Conservation (phyloP, 148 eudicot genomes). For the Camellia lanceoleosa region DNA sequence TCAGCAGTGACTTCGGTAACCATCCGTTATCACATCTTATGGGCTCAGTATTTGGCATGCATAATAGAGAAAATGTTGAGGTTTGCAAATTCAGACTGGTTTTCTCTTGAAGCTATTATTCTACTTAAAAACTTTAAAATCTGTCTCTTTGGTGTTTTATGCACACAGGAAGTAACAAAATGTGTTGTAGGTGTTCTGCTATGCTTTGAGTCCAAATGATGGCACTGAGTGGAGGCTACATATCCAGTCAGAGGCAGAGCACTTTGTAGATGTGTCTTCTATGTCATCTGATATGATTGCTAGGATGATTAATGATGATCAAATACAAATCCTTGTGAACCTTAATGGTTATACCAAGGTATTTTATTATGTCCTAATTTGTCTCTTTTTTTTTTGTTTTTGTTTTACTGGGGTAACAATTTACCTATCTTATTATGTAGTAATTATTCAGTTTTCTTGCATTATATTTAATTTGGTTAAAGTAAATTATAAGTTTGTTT, state of each 20-base stretch:
- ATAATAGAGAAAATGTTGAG: conserved; percentile 76
- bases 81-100: conserved; percentile 31
- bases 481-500: background rate
- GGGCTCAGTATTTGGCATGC: conserved; percentile 99
- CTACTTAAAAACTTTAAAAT: background rate
- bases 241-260: conserved; percentile 86
- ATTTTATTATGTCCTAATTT: background rate
- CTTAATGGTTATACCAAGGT: conserved; percentile 99
- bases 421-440: background rate
- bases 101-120: background rate
- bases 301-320: conserved; percentile 76
- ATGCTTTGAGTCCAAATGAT: conserved; percentile 91
- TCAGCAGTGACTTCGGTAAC: conserved; percentile 98
- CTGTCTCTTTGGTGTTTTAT: background rate
- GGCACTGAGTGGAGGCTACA: conserved; percentile 93
- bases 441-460: background rate
- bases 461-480: background rate
- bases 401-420: too few relatives aligned
- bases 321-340: conserved; percentile 82
- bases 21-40: conserved; percentile 96
- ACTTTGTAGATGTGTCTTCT: conserved; percentile 82
- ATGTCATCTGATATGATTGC: conserved; percentile 87
- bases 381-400: background rate
- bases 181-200: conserved; percentile 76
- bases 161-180: background rate